Evolutionary conservation across 1,284 basidiomycete species (phyloP).

Genomic region (Clitocybe nebularis): DNA sequence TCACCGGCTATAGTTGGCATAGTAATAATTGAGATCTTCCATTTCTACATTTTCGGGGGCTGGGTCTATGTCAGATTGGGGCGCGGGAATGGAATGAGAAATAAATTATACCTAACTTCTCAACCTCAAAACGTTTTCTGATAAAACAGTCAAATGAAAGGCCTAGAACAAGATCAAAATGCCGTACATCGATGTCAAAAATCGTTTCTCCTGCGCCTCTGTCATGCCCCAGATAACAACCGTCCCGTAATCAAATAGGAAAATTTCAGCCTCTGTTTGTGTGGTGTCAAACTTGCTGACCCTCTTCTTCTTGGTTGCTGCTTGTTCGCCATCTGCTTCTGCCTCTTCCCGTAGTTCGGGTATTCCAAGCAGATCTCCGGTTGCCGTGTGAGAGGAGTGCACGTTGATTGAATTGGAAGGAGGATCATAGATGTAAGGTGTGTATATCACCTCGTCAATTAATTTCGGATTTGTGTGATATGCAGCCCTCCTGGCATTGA

Average conservation of each 20-base stretch:
- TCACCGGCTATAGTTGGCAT: slow-evolving; percentile 92
- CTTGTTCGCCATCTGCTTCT: slow-evolving; percentile 30
- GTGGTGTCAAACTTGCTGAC: slow-evolving; percentile 64
- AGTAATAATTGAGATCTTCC: slow-evolving; percentile 97
- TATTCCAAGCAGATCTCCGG: slow-evolving; percentile 70
- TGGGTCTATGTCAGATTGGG: slow-evolving; percentile 23
- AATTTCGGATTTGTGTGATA: slow-evolving; percentile 83
- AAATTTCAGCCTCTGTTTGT: slow-evolving; percentile 80
- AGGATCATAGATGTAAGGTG: slow-evolving; percentile 73
- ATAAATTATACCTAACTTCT: slow-evolving; percentile 62
- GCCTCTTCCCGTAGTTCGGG: slow-evolving; percentile 53
- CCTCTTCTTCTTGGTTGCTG: slow-evolving; percentile 39
- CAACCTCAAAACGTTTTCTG: slow-evolving; percentile 91
- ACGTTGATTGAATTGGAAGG: slow-evolving; percentile 25
- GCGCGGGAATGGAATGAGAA: neutral
- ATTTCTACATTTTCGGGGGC: slow-evolving; percentile 84
- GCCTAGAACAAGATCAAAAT: slow-evolving; percentile 7
- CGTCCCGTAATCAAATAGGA: slow-evolving; percentile 90
- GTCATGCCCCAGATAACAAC: slow-evolving; percentile 99
- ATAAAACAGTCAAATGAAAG: slow-evolving; percentile 7
- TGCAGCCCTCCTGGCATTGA: slow-evolving; percentile 74
- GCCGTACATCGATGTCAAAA: slow-evolving; percentile 82
- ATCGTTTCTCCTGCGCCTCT: slow-evolving; percentile 84
- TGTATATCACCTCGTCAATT: slow-evolving; percentile 82
- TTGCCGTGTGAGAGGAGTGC: slow-evolving; percentile 27